Conservation (phyloP, 805 yeast species). For the Pichia occidentalis region DNA sequence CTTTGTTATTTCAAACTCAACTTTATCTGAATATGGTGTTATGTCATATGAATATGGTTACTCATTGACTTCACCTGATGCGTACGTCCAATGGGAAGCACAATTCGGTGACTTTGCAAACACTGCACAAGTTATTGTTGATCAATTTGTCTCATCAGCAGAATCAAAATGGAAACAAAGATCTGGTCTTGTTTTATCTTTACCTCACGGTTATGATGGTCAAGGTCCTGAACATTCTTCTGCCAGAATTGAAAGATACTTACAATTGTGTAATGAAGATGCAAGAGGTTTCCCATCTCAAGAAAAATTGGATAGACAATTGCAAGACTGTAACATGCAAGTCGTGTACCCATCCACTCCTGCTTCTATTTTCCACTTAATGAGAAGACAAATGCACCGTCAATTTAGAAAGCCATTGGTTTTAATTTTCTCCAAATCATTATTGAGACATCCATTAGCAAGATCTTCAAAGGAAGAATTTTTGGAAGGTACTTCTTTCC, state of each 20-base stretch:
- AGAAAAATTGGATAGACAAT: constrained; percentile 90
- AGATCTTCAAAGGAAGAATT: constrained; percentile 78
- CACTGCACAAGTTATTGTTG: constrained; percentile 96
- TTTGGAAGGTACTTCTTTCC: constrained; percentile 86
- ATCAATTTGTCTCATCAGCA: constrained; percentile 94
- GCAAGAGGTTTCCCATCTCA: constrained; percentile 87
- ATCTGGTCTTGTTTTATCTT: constrained; percentile 87
- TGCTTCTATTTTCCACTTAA: constrained; percentile 88
- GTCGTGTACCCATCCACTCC: constrained; percentile 98
- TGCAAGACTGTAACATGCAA: constrained; percentile 98
- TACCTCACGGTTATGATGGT: constrained; percentile 99
- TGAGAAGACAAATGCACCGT: constrained; percentile 99
- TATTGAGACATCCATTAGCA: constrained; percentile 96
- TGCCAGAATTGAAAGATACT: constrained; percentile 94
- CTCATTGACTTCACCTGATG: constrained; percentile 95
- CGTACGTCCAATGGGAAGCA: constrained; percentile 98
- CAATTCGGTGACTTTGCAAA: constrained; percentile 99
- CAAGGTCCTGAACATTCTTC: constrained; percentile 99
- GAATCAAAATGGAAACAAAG: constrained; percentile 99
- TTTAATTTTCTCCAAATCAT: constrained; percentile 83
- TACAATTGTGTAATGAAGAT: constrained; percentile 94
- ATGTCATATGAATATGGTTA: constrained; percentile 99
- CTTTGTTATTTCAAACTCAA: constrained; percentile 86
- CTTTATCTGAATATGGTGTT: constrained; percentile 97
- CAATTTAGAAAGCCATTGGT: constrained; percentile 93